Evolutionary conservation across 108 stramenopile species (phyloP).

Genomic region (Pelagomonas calceolata): DNA sequence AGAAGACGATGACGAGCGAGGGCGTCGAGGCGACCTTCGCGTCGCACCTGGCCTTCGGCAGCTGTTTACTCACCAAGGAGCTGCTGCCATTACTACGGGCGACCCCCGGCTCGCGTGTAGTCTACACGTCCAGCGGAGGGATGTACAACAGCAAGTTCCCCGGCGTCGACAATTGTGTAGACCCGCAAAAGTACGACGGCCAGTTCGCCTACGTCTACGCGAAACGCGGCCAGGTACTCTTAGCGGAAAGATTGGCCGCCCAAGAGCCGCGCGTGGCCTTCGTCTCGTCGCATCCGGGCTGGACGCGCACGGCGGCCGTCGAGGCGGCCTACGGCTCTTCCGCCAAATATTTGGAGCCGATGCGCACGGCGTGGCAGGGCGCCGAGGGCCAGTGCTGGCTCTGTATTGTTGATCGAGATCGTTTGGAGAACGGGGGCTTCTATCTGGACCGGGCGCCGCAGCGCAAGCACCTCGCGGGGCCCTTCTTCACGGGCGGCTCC

Average conservation of each 20-base stretch:
- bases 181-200: slow-evolving; percentile 52
- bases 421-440: slow-evolving; percentile 62
- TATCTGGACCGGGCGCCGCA: slow-evolving; percentile 71
- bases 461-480: slow-evolving; percentile 67
- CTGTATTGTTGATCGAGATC: slow-evolving; percentile 32
- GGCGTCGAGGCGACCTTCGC: slow-evolving; percentile 79
- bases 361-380: slow-evolving; percentile 76
- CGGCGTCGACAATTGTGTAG: slow-evolving; percentile 57
- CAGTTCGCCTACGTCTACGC: slow-evolving; percentile 74
- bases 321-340: slow-evolving; percentile 66
- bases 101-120: slow-evolving; percentile 36
- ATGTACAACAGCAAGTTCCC: slow-evolving; percentile 83
- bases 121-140: slow-evolving; percentile 60
- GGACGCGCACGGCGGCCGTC: slow-evolving; percentile 65
- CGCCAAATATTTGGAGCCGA: slow-evolving; percentile 66
- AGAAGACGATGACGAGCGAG: slow-evolving; percentile 57
- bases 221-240: slow-evolving; percentile 76
- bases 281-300: slow-evolving; percentile 44
- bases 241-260: slow-evolving; percentile 48
- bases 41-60: slow-evolving; percentile 61
- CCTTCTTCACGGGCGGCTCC: slow-evolving; percentile 62
- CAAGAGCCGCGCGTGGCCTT: neutral
- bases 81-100: slow-evolving; percentile 49
- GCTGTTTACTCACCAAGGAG: slow-evolving; percentile 60
- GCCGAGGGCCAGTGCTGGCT: slow-evolving; percentile 82